Percentiles rank a stretch among this genome's conserved stretches.
Evolutionary conservation across 345 rosid genomes (phyloP).

Genomic region (Cardamine chenopodiifolia): DNA sequence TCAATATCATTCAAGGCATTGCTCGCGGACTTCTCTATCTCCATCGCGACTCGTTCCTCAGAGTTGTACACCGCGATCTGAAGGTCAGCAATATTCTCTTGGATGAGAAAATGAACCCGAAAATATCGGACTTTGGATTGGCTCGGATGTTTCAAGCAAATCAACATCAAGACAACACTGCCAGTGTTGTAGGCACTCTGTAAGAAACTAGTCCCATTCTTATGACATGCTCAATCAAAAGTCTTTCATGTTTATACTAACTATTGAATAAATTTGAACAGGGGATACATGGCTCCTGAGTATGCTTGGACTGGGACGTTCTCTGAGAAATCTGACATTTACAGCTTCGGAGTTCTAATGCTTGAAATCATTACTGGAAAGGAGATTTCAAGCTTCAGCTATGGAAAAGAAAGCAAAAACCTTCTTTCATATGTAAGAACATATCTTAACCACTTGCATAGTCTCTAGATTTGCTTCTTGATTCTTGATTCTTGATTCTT

Average conservation of each 20-base stretch:
- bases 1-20: slow-evolving; percentile 39
- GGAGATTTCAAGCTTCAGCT: slow-evolving; percentile 40
- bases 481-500: slow-evolving; percentile 8
- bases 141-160: slow-evolving; percentile 33
- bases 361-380: slow-evolving; percentile 39
- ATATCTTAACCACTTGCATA: neutral
- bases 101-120: slow-evolving; percentile 41
- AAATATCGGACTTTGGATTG: slow-evolving; percentile 43
- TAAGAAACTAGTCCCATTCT: slow-evolving; percentile 22
- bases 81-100: slow-evolving; percentile 42
- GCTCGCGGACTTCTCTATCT: slow-evolving; percentile 42
- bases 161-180: slow-evolving; percentile 37
- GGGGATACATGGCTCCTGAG: slow-evolving; percentile 58
- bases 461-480: slow-evolving; percentile 8
- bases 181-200: slow-evolving; percentile 40
- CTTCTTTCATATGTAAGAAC: slow-evolving; percentile 40
- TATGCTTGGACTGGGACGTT: slow-evolving; percentile 54
- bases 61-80: slow-evolving; percentile 39
- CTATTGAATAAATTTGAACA: slow-evolving; percentile 5
- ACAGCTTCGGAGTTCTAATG: slow-evolving; percentile 56
- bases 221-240: neutral
- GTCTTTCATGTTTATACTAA: neutral
- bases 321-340: slow-evolving; percentile 55
- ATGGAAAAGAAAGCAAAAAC: slow-evolving; percentile 36
- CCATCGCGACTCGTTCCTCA: slow-evolving; percentile 36